Conservation (phyloP, 257 asterid species). For the Solanum appendiculatum region DNA sequence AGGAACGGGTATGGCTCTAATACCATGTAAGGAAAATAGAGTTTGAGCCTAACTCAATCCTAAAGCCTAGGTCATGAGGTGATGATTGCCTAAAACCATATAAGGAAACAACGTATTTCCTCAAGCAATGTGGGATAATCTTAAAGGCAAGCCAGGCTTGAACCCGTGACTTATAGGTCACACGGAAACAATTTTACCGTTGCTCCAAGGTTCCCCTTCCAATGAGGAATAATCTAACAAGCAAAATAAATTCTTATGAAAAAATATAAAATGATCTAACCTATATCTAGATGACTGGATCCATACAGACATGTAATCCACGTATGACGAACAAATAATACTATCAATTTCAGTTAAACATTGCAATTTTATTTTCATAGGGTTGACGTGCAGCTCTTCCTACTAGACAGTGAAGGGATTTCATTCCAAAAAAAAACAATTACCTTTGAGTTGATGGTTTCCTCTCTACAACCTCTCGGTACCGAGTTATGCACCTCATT, state of each 20-base stretch:
- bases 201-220: background rate
- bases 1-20: background rate
- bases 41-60: background rate
- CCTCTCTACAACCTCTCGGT: conserved; percentile 26
- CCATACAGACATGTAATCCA: background rate
- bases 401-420: background rate
- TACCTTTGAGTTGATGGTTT: conserved; percentile 40
- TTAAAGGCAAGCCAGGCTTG: background rate
- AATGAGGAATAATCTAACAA: background rate
- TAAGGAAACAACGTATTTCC: background rate
- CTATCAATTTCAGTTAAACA: background rate
- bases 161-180: background rate
- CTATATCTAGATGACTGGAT: background rate
- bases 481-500: conserved; percentile 40
- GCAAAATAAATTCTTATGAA: background rate
- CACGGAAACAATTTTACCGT: background rate
- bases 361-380: background rate
- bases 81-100: background rate
- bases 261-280: background rate
- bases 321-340: background rate
- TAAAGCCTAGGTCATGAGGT: background rate
- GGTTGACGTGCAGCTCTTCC: background rate
- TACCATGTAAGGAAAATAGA: background rate
- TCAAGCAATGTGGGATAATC: background rate
- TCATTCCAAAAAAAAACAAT: background rate